phyloP scores from a whole-genome alignment of 441 rosid genomes.

The Brassica balearica region DNA sequence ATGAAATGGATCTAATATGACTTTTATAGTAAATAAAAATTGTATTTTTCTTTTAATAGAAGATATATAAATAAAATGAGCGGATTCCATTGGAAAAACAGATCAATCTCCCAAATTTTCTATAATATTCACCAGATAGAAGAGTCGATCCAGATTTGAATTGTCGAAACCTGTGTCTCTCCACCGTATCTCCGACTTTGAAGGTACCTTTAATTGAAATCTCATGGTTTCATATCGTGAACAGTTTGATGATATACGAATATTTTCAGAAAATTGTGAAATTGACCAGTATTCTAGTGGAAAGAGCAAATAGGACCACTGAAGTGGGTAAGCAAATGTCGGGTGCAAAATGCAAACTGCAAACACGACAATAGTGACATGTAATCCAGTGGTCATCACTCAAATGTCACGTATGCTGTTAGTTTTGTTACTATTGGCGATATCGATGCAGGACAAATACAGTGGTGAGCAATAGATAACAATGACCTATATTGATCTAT shows the following conservation, averaged over 20 bases:
- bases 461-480: constrained; percentile 22
- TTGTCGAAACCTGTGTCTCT: too few relatives aligned
- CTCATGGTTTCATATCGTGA: constrained; percentile 11
- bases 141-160: too few relatives aligned
- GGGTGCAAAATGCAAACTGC: constrained; percentile 36
- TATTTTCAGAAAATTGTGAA: constrained; percentile 34
- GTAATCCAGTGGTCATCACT: constrained; percentile 25
- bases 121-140: too few relatives aligned
- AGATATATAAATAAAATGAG: too few relatives aligned
- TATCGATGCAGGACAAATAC: neutral
- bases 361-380: constrained; percentile 38
- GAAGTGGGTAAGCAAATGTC: constrained; percentile 42
- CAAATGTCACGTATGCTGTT: constrained; percentile 15
- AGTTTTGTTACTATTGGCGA: constrained; percentile 9
- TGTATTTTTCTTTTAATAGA: too few relatives aligned
- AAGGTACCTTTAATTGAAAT: neutral
- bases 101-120: too few relatives aligned
- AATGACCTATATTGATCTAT: neutral
- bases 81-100: too few relatives aligned
- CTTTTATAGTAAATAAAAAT: too few relatives aligned
- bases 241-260: constrained; percentile 15
- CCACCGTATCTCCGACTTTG: too few relatives aligned
- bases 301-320: constrained; percentile 41
- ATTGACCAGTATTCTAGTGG: constrained; percentile 32
- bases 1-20: too few relatives aligned